Base-by-base conservation (phyloP, 2,329 filamentous ascomycete genomes). In the Penicillium sp. region DNA sequence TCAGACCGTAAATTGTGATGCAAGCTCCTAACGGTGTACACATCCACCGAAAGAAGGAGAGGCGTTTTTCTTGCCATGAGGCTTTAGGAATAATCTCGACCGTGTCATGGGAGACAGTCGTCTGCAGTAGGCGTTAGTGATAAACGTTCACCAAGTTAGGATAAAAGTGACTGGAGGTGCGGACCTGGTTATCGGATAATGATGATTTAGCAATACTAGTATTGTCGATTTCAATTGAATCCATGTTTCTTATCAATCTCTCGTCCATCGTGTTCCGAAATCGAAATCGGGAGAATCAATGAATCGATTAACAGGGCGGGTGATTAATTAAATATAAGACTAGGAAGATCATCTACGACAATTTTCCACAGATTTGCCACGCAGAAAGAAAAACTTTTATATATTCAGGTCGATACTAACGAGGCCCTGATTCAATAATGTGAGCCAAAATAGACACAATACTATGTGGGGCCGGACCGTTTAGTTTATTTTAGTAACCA, bases 1-100 rank as follows among this genome's bases (percentile, higher is more conserved):
- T 93, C 57, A 94, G 82, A 13, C 88, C 86, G 73, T 95, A 96
- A 6, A 96, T 73, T 2, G 87, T 89, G 41, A 93, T 84, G 54
- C 90, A 78, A 71, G 94, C 91, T 3, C 91, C 91, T 54, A 89
- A 74, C 0, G 89, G 89, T 0, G 90, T 95, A 38, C 84, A 78
- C 66, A 89, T 84, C 78, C 91, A 96, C 52, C 84, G 46, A 33
- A 27, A 29, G 19, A 37, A 50, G 5, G 50, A 10, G 23, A 42
- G 54, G 37, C 50, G 21, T 33, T 48, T 47, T 1, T 37, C 25
- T 35, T 54, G 43, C 10, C 31, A 40, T 54, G 54, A 50, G 3
- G 17, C 37, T n/a, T 38, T 19, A 2, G 21, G 33, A 23, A 21
- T 50, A 10, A 2, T 23, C 12, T 35, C 33, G 29, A 7, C 19